A percentile compares a stretch with the other conserved stretches of the same genome.
These are phyloP conservation scores for Lagenaria siceraria DNA, from an alignment of 306 rosid species.

Conservation along the genomic window DNA sequence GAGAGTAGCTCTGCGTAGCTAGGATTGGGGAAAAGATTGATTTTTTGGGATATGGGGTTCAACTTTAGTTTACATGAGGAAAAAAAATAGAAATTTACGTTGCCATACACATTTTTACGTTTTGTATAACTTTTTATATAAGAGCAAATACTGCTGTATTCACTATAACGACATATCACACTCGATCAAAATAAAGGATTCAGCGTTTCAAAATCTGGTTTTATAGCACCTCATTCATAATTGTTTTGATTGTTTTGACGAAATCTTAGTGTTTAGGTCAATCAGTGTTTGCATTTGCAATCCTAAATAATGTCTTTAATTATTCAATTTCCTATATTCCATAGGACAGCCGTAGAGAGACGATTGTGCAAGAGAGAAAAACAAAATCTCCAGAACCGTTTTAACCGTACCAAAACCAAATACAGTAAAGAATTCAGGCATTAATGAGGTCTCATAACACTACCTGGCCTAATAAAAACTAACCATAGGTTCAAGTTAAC, in stretches of 20 bases:
- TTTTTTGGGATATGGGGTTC: not conserved
- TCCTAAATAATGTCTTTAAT: too few species aligned
- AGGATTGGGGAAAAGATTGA: not conserved
- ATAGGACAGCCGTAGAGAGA: too few species aligned
- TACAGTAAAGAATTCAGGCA: not conserved
- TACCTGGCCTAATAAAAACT: conserved; percentile 15
- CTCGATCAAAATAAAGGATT: not conserved
- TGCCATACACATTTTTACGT: not conserved
- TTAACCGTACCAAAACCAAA: not conserved
- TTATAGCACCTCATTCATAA: too few species aligned
- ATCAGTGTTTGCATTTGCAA: too few species aligned
- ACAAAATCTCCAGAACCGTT: not conserved
- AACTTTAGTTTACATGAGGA: not conserved
- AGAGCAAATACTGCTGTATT: not conserved
- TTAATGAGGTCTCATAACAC: not conserved
- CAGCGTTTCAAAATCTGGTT: not conserved
- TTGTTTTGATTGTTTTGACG: too few species aligned
- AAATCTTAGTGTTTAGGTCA: too few species aligned
- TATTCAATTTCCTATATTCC: too few species aligned
- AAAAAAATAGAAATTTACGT: not conserved
- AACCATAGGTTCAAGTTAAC: not conserved
- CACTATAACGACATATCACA: not conserved
- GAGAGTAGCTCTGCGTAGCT: not conserved
- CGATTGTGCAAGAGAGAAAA: not conserved
- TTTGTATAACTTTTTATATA: not conserved